Evolutionary conservation across 2,329 filamentous ascomycete species (phyloP).

Genomic region (Setomelanomma holmii): DNA sequence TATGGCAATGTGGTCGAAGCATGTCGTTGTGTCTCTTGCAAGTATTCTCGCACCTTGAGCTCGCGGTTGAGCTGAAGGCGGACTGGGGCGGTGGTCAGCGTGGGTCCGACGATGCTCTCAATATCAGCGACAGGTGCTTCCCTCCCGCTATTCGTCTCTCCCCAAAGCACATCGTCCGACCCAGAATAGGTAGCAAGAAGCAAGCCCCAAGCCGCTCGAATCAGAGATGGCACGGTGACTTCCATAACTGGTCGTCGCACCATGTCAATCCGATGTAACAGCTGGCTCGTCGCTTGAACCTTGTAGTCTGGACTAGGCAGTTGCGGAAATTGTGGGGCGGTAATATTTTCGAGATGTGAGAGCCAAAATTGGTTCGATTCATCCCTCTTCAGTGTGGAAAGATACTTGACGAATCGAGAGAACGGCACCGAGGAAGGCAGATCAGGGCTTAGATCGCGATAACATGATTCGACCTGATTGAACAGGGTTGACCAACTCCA

Average conservation of each 20-base stretch:
- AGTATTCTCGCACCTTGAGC: conserved; percentile 30
- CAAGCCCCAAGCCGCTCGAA: conserved; percentile 57
- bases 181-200: conserved; percentile 56
- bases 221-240: conserved; percentile 45
- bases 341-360: conserved; percentile 32
- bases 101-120: conserved; percentile 50
- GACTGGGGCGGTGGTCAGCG: conserved; percentile 52
- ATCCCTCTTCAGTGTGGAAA: conserved; percentile 32
- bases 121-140: conserved; percentile 46
- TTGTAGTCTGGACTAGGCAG: conserved; percentile 41
- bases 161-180: conserved; percentile 57
- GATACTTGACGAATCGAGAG: conserved; percentile 41
- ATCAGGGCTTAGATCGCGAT: conserved; percentile 13
- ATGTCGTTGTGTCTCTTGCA: conserved; percentile 37
- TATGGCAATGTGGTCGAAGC: conserved; percentile 38
- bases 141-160: conserved; percentile 49
- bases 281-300: conserved; percentile 37
- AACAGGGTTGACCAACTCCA: conserved; percentile 39
- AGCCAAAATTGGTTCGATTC: conserved; percentile 40
- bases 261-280: conserved; percentile 27
- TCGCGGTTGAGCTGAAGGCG: conserved; percentile 50
- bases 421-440: conserved; percentile 33
- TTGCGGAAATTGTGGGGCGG: conserved; percentile 40
- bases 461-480: conserved; percentile 34
- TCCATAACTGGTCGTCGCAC: conserved; percentile 28